These are phyloP conservation scores for Hymenoscyphus linearis DNA, from an alignment of 2,329 filamentous ascomycete genomes.

Conservation along the genomic window DNA sequence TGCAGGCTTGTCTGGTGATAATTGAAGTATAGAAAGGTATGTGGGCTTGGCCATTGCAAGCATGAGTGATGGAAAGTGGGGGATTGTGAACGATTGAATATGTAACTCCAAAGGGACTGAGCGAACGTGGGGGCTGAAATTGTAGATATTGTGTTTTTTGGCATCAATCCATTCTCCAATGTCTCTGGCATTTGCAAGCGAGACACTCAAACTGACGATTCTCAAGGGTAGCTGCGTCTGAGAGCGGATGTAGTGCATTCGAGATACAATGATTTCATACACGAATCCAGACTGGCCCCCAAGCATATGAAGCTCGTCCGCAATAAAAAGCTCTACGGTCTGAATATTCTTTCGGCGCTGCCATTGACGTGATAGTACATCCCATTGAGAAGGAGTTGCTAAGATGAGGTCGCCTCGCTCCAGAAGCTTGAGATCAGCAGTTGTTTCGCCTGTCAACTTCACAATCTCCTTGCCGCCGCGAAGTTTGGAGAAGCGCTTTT, in stretches of 20 bases:
- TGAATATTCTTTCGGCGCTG: slow-evolving; percentile 94
- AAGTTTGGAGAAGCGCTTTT: slow-evolving; percentile 65
- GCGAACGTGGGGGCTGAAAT: slow-evolving; percentile 90
- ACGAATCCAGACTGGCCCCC: slow-evolving; percentile 81
- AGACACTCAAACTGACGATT: slow-evolving; percentile 85
- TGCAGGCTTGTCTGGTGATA: slow-evolving; percentile 83
- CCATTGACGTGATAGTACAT: slow-evolving; percentile 93
- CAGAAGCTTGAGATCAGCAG: slow-evolving; percentile 81
- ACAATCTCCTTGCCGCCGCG: slow-evolving; percentile 83
- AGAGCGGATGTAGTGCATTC: slow-evolving; percentile 92
- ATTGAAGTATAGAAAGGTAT: slow-evolving; percentile 80
- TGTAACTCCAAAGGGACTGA: slow-evolving; percentile 88
- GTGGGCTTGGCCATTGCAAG: slow-evolving; percentile 95
- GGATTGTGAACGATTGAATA: slow-evolving; percentile 90
- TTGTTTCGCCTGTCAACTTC: slow-evolving; percentile 89
- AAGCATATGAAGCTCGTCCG: slow-evolving; percentile 90
- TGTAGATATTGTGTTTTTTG: slow-evolving; percentile 97
- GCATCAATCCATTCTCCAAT: slow-evolving; percentile 97
- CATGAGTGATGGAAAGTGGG: slow-evolving; percentile 97
- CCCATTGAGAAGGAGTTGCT: slow-evolving; percentile 92
- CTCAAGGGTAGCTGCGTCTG: slow-evolving; percentile 81
- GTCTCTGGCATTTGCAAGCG: slow-evolving; percentile 86
- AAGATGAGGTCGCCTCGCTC: slow-evolving; percentile 85
- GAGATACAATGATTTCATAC: slow-evolving; percentile 95
- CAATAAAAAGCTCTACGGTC: slow-evolving; percentile 83